Evolutionary conservation across 2,329 filamentous ascomycete genomes (phyloP), one percentile per base, ranked within the genome.

Genomic region (Trichoderma asperellum): DNA sequence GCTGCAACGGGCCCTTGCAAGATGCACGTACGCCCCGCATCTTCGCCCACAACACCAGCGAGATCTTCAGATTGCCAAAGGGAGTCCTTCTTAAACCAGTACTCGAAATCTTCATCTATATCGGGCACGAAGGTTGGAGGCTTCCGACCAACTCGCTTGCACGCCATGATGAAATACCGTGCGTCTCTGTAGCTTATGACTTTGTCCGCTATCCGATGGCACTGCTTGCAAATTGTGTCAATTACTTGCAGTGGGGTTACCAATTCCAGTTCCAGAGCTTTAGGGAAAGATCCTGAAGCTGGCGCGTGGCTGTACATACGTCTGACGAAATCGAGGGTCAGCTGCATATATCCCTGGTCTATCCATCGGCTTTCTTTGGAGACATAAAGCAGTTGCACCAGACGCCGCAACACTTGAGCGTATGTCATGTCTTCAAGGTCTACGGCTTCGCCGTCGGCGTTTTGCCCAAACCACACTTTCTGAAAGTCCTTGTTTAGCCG

Each of bases 1-100:
- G 89, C 96, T 68, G 96, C 92, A 83, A 94, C 94, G 6, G 96
- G 96, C n/a, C 96, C 96, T 80, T 99, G 96, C 43, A 99, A 85
- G 78, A 99, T 97, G 83, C 94, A 97, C 55, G 94, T 97, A 77
- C 96, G 89, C 72, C 93, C 94, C 70, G 99, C 96, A 78, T 99
- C 96, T 81, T 98, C 95, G 74, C 87, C 95, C 71, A 97, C 94
- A 69, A 99, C 94, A 66, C 96, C 96, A 76, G 96, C 95, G 12
- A 99, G 86, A 76, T 99, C 96, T 82, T 99, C 96, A 0, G 96
- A 98, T 82, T 99, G 96, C 96, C 96, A 99, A 8, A 99, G 87
- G 1, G 96, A 99, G 80, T 99, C 96, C 85, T 99, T 99, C 89
- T 99, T 99, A 91, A 99, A 99, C 85, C 93, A 99, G 83, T 96